Conservation (phyloP, 371 early-diverging fungal species). For the Mucor ambiguus region DNA sequence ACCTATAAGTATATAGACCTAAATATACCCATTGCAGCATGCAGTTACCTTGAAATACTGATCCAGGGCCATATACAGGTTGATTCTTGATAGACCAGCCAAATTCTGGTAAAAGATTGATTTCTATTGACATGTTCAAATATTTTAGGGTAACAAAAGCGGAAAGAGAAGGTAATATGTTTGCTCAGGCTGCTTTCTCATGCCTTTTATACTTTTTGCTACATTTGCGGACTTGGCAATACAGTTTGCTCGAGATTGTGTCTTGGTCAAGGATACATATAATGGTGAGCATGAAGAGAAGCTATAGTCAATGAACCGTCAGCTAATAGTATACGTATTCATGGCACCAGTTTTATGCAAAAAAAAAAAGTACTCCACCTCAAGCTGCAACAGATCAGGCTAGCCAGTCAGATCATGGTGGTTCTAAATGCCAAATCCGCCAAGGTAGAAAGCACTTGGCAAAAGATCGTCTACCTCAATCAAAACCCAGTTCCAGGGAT, state of each 20-base stretch:
- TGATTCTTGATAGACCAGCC: constrained; percentile 19
- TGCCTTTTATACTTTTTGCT: background rate
- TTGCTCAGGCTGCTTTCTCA: background rate
- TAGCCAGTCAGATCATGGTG: background rate
- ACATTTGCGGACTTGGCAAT: background rate
- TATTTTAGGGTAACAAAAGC: background rate
- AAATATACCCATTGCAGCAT: background rate
- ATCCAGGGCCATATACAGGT: constrained; percentile 27
- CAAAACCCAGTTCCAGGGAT: background rate
- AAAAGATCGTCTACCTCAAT: background rate
- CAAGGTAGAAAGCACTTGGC: background rate
- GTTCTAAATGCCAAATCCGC: background rate
- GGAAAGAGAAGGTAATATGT: background rate
- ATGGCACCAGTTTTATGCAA: background rate
- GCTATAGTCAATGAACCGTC: background rate
- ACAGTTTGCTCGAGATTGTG: background rate
- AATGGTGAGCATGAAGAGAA: background rate
- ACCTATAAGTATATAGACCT: background rate
- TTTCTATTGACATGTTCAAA: constrained; percentile 9
- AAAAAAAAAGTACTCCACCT: background rate
- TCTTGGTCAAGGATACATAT: background rate
- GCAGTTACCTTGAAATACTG: constrained; percentile 30
- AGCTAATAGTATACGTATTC: background rate
- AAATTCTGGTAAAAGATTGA: constrained; percentile 20
- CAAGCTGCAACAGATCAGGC: background rate